Evolutionary conservation across 176 grass and related monocot genomes (phyloP).

Genomic region (Avena insularis): DNA sequence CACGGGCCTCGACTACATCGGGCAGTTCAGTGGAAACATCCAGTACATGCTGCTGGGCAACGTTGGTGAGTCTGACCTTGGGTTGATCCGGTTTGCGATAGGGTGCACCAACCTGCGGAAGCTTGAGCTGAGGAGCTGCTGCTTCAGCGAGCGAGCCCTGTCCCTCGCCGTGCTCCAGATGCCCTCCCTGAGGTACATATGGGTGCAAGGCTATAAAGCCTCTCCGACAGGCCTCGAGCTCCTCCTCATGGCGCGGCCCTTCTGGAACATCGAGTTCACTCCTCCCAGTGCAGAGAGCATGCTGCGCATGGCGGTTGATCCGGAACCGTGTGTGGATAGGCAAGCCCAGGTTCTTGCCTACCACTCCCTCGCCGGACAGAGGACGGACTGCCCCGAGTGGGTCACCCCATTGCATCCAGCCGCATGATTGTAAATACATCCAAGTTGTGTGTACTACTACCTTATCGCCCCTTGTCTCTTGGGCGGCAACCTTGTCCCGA

Average conservation of each 20-base stretch:
- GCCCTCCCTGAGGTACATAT: constrained; percentile 79
- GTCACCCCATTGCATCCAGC: constrained; percentile 68
- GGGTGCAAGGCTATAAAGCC: constrained; percentile 91
- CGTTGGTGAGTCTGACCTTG: constrained; percentile 77
- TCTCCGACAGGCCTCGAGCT: constrained; percentile 62
- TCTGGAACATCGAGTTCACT: constrained; percentile 94
- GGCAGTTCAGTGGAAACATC: constrained; percentile 69
- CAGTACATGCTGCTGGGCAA: constrained; percentile 87
- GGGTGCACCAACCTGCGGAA: constrained; percentile 79
- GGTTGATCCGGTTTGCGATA: constrained; percentile 69
- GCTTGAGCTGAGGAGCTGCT: constrained; percentile 83
- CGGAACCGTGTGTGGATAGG: constrained; percentile 49
- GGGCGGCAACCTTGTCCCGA: constrained; percentile 17
- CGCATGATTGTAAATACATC: constrained; percentile 63
- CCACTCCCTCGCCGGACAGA: constrained; percentile 83
- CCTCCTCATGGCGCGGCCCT: constrained; percentile 74
- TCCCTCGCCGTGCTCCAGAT: constrained; percentile 61
- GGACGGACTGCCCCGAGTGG: constrained; percentile 69
- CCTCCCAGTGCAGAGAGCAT: constrained; percentile 44
- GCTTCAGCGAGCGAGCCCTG: constrained; percentile 84
- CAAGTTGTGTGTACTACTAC: constrained; percentile 30
- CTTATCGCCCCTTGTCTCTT: neutral
- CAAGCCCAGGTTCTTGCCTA: constrained; percentile 85
- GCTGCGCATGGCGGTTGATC: constrained; percentile 30
- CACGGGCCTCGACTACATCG: constrained; percentile 76